Percentiles rank a stretch among this genome's conserved stretches.
Conservation (phyloP, 2,329 filamentous ascomycete genomes). For the Colletotrichum sp. region DNA sequence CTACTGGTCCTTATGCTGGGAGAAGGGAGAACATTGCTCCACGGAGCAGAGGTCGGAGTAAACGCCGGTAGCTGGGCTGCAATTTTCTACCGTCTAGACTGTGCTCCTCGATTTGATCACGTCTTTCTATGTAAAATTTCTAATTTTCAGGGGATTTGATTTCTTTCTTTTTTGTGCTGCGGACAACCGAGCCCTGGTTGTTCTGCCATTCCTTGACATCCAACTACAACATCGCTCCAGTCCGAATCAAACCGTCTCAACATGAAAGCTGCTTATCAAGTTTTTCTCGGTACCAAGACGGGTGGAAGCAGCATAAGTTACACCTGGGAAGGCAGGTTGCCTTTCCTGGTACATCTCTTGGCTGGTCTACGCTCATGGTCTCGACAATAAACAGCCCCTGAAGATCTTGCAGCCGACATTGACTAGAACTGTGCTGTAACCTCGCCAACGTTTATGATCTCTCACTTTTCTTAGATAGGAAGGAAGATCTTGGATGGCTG, state of each 20-base stretch:
- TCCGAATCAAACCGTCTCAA: not conserved
- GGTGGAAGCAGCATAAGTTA: not conserved
- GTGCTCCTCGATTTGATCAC: not conserved
- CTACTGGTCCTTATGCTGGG: not conserved
- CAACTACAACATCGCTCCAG: not conserved
- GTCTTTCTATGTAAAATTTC: not conserved
- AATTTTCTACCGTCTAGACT: accelerated
- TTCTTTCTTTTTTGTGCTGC: not conserved
- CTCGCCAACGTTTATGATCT: not conserved
- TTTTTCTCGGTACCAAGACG: not conserved
- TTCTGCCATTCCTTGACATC: not conserved
- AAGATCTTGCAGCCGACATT: not conserved
- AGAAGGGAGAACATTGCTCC: not conserved
- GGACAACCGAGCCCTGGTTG: not conserved
- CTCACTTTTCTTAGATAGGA: not conserved
- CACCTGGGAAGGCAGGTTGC: not conserved
- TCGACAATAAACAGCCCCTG: not conserved
- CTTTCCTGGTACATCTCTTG: not conserved
- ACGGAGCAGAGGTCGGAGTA: not conserved
- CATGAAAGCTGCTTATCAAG: not conserved
- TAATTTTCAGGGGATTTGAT: not conserved
- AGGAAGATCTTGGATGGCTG: not conserved
- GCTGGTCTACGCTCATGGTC: not conserved
- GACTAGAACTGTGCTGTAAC: not conserved
- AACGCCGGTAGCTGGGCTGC: not conserved